Conservation (phyloP, 768 basidiomycete species). For the Pleurotus sapidus region DNA sequence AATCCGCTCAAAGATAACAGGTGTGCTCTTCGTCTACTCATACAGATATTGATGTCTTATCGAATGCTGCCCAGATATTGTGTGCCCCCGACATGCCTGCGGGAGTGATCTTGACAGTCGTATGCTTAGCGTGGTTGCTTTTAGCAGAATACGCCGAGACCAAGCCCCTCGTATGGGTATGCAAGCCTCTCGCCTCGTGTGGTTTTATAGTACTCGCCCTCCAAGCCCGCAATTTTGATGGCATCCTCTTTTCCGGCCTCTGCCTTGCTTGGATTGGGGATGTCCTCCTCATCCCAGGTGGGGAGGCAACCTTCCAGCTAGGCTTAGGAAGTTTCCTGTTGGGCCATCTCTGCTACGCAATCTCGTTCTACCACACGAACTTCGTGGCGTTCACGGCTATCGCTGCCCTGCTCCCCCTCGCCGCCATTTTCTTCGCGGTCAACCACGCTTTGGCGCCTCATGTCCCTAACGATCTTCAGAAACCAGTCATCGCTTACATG, state of each 20-base stretch:
- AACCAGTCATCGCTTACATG: conserved; percentile 5
- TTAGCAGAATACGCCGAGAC: conserved; percentile 4
- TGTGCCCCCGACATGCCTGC: not conserved
- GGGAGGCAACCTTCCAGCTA: not conserved
- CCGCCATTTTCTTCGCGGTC: conserved; percentile 4
- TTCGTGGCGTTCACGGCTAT: conserved; percentile 1
- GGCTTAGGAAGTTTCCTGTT: conserved; percentile 3
- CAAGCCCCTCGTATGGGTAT: conserved; percentile 2
- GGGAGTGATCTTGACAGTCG: not conserved
- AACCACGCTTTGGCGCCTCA: conserved; percentile 1
- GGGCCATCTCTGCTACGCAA: conserved; percentile 4
- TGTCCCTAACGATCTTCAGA: conserved; percentile 1
- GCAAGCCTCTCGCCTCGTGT: conserved; percentile 7
- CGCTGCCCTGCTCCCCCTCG: conserved; percentile 1
- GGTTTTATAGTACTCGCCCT: not conserved
- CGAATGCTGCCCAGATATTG: not conserved
- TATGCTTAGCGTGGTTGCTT: conserved; percentile 6
- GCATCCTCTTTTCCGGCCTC: conserved; percentile 1
- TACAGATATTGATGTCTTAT: too few species aligned
- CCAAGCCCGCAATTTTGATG: not conserved
- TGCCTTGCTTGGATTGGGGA: conserved; percentile 5
- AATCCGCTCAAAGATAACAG: too few species aligned
- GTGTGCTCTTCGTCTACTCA: too few species aligned
- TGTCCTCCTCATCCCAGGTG: conserved; percentile 4
- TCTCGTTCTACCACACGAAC: not conserved